Evolutionary conservation across 2,329 filamentous ascomycete species (phyloP).

Genomic region (Chrysosporium keratinophilum): DNA sequence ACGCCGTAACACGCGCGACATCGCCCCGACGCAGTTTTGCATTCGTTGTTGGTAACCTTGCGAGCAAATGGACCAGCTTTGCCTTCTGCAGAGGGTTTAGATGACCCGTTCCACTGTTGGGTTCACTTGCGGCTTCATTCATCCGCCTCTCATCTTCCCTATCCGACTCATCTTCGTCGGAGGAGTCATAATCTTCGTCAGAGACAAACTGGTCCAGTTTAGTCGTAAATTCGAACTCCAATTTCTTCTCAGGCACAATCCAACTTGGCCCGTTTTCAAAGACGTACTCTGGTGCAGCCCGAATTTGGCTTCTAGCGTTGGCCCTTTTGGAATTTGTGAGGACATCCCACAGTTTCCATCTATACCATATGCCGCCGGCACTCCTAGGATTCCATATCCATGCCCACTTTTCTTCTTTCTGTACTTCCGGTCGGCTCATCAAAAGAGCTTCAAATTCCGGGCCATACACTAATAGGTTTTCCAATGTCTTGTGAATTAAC

Average conservation of each 20-base stretch:
- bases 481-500: slow-evolving; percentile 79
- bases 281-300: slow-evolving; percentile 44
- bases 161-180: slow-evolving; percentile 63
- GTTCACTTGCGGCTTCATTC: slow-evolving; percentile 36
- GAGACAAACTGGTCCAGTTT: slow-evolving; percentile 68
- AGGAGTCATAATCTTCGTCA: slow-evolving; percentile 76
- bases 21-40: slow-evolving; percentile 71
- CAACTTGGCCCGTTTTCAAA: slow-evolving; percentile 71
- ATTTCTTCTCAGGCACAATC: slow-evolving; percentile 59
- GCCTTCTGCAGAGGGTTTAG: slow-evolving; percentile 75
- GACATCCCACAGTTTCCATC: slow-evolving; percentile 82
- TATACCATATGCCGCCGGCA: slow-evolving; percentile 75
- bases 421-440: slow-evolving; percentile 76
- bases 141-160: slow-evolving; percentile 37
- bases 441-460: slow-evolving; percentile 83
- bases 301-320: slow-evolving; percentile 19
- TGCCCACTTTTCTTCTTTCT: slow-evolving; percentile 79
- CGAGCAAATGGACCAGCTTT: slow-evolving; percentile 72
- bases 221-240: slow-evolving; percentile 75
- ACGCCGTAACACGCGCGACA: slow-evolving; percentile 72
- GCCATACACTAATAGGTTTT: slow-evolving; percentile 66
- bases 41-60: slow-evolving; percentile 65
- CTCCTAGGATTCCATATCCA: slow-evolving; percentile 86
- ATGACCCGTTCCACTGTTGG: slow-evolving; percentile 49
- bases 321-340: slow-evolving; percentile 52